Evolutionary conservation across 1,284 basidiomycete genomes (phyloP).

Genomic region (Vanrija sp.): DNA sequence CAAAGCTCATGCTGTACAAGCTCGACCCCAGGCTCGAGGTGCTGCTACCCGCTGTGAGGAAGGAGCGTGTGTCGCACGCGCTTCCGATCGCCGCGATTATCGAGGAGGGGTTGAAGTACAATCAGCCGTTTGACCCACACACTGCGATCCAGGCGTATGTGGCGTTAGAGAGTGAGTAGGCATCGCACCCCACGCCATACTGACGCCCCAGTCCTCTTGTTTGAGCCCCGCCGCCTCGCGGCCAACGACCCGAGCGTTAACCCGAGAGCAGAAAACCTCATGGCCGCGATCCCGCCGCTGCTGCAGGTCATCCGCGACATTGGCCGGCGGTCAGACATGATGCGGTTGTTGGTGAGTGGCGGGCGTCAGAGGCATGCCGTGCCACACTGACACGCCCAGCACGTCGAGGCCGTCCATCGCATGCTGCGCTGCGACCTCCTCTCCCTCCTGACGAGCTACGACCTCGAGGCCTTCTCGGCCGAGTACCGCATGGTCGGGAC

Average conservation of each 20-base stretch:
- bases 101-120: constrained; percentile 7
- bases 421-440: constrained; percentile 7
- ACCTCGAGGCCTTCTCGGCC: constrained; percentile 6
- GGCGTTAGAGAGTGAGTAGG: constrained; percentile 14
- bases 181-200: background rate
- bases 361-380: background rate
- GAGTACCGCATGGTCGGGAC: constrained; percentile 8
- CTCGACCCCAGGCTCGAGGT: constrained; percentile 3
- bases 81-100: constrained; percentile 10
- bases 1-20: constrained; percentile 7
- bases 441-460: background rate
- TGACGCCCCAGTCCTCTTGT: constrained; percentile 11
- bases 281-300: constrained; percentile 1
- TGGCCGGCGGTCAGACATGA: constrained; percentile 1
- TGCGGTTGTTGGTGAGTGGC: background rate
- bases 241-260: constrained; percentile 5
- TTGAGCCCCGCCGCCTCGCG: constrained; percentile 13
- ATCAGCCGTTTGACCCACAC: constrained; percentile 8
- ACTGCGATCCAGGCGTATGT: constrained; percentile 14
- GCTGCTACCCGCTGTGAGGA: background rate
- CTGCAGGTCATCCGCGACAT: constrained; percentile 3
- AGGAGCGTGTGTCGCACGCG: constrained; percentile 12
- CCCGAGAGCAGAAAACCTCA: constrained; percentile 1
- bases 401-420: constrained; percentile 9
- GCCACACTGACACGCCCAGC: background rate